These are phyloP conservation scores for Aspergillus ochraceus DNA, from an alignment of 2,329 filamentous ascomycete genomes.

Conservation along the genomic window DNA sequence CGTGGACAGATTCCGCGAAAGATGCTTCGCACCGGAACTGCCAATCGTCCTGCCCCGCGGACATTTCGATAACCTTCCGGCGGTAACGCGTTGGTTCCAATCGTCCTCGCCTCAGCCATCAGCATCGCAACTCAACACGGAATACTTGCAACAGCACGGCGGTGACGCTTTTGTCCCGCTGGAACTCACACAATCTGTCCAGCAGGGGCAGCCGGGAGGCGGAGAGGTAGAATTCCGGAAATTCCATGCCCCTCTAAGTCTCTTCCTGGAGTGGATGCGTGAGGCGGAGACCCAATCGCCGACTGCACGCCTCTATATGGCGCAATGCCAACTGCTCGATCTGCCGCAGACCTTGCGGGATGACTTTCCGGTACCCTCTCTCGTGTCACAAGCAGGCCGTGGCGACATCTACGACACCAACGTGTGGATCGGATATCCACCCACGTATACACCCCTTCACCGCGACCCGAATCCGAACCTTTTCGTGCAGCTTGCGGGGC, in stretches of 20 bases:
- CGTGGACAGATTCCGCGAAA: slow-evolving; percentile 52
- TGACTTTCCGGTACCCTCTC: slow-evolving; percentile 67
- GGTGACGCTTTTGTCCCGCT: slow-evolving; percentile 56
- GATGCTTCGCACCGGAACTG: slow-evolving; percentile 53
- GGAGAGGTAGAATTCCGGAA: slow-evolving; percentile 42
- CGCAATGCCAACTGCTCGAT: slow-evolving; percentile 71
- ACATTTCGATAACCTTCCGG: slow-evolving; percentile 51
- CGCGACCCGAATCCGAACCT: slow-evolving; percentile 92
- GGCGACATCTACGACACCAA: slow-evolving; percentile 86
- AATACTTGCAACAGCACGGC: slow-evolving; percentile 48
- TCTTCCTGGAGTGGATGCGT: slow-evolving; percentile 61
- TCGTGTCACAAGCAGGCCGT: slow-evolving; percentile 65
- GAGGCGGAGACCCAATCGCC: slow-evolving; percentile 24
- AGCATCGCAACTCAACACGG: slow-evolving; percentile 37
- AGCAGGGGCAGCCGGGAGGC: neutral
- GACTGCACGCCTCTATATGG: slow-evolving; percentile 69
- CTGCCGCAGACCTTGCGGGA: slow-evolving; percentile 63
- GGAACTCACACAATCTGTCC: slow-evolving; percentile 50
- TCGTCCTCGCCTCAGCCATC: slow-evolving; percentile 35
- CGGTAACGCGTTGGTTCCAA: slow-evolving; percentile 61
- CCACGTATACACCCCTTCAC: slow-evolving; percentile 88
- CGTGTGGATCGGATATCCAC: slow-evolving; percentile 83
- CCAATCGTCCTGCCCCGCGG: slow-evolving; percentile 55
- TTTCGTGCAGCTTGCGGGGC: slow-evolving; percentile 77
- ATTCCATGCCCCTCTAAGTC: slow-evolving; percentile 53